Conservation (phyloP, 2,329 filamentous ascomycete species). For the Aspergillus pseudoterreus region DNA sequence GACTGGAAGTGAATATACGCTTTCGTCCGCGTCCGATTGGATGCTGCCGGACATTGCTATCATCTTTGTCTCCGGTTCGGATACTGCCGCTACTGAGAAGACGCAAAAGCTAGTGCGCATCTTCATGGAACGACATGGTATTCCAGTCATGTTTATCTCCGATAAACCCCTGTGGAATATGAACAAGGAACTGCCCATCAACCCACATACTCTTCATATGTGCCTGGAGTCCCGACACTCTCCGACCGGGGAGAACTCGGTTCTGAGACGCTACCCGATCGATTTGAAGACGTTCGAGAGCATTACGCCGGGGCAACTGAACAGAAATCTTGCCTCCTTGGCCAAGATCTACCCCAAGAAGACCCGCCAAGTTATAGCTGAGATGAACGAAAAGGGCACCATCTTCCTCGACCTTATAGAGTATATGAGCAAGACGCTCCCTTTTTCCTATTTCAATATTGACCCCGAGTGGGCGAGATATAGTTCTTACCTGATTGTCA, state of each 20-base stretch:
- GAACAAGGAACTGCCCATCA: conserved; percentile 30
- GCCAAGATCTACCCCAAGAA: conserved; percentile 29
- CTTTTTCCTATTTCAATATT: conserved; percentile 18
- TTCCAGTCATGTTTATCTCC: conserved; percentile 44
- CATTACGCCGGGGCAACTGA: conserved; percentile 45
- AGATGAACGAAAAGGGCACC: conserved; percentile 9
- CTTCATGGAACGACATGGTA: conserved; percentile 42
- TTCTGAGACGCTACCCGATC: conserved; percentile 41
- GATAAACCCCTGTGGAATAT: conserved; percentile 41
- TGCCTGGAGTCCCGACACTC: conserved; percentile 39
- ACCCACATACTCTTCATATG: conserved; percentile 41
- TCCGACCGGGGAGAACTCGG: conserved; percentile 28
- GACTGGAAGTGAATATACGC: conserved; percentile 34
- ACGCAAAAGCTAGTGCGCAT: conserved; percentile 32
- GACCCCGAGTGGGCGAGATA: conserved; percentile 19
- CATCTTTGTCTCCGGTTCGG: conserved; percentile 39
- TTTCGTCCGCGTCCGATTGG: conserved; percentile 41
- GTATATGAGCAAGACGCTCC: conserved; percentile 21
- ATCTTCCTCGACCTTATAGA: conserved; percentile 20
- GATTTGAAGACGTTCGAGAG: conserved; percentile 47
- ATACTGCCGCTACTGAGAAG: conserved; percentile 24
- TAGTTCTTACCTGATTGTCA: conserved; percentile 6
- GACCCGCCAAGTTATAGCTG: conserved; percentile 15
- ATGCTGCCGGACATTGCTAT: conserved; percentile 45
- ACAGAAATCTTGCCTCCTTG: conserved; percentile 45